Percentiles rank a stretch among this genome's conserved stretches.
phyloP scores from a whole-genome alignment of 805 yeast genomes.

The Pichia occidentalis region DNA sequence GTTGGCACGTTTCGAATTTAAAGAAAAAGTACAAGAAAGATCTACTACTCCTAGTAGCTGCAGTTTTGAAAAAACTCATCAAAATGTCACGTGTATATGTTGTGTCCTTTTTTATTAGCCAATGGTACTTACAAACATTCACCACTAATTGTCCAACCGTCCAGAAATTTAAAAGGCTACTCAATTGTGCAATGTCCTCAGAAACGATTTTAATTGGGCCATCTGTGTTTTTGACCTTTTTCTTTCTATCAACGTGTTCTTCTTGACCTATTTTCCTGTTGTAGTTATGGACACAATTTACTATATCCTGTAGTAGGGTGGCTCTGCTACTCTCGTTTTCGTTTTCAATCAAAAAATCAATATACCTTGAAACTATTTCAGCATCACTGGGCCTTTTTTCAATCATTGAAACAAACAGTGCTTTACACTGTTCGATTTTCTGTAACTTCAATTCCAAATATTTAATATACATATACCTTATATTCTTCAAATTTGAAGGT shows the following conservation, averaged over 20 bases:
- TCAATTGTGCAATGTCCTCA: conserved; percentile 16
- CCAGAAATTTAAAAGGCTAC: conserved; percentile 16
- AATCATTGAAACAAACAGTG: conserved; percentile 18
- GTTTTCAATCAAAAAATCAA: conserved; percentile 9
- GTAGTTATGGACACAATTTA: conserved; percentile 14
- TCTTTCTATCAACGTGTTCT: conserved; percentile 5
- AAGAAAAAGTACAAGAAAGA: conserved; percentile 54
- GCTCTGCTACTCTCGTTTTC: conserved; percentile 10
- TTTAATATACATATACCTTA: conserved; percentile 28
- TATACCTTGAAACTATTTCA: conserved; percentile 10
- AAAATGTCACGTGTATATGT: conserved; percentile 23
- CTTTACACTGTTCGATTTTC: conserved; percentile 18
- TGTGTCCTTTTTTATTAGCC: conserved; percentile 21
- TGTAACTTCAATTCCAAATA: conserved; percentile 19
- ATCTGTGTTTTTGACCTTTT: neutral
- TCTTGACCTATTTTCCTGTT: conserved; percentile 11
- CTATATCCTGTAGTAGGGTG: conserved; percentile 11
- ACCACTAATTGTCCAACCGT: conserved; percentile 26
- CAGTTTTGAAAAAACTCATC: conserved; percentile 23
- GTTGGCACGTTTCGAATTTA: conserved; percentile 42
- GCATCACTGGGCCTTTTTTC: conserved; percentile 8
- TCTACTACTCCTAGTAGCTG: conserved; percentile 33
- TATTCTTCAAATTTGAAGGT: conserved; percentile 20
- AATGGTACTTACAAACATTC: conserved; percentile 22
- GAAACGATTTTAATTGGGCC: neutral